Conservation (phyloP, 495 filamentous ascomycete genomes). For the Cairneyella variabilis region DNA sequence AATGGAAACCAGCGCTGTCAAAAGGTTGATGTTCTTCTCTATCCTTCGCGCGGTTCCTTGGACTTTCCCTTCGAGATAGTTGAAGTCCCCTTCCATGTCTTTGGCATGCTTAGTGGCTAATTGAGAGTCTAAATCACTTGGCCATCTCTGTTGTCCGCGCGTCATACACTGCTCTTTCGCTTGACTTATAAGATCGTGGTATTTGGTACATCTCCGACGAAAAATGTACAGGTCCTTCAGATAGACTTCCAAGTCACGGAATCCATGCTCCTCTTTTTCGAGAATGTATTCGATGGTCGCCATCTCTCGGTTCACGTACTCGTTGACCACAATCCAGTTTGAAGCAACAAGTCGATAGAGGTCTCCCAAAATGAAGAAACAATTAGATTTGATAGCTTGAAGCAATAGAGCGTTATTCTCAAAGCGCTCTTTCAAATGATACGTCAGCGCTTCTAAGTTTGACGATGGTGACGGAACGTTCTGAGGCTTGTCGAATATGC, state of each 20-base stretch:
- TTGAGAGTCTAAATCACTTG: not conserved
- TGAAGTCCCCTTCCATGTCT: conserved; percentile 8
- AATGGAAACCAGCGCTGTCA: conserved; percentile 18
- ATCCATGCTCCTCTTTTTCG: conserved; percentile 13
- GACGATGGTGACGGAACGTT: not conserved
- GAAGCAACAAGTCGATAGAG: conserved; percentile 23
- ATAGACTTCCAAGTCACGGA: conserved; percentile 11
- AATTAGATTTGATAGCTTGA: not conserved
- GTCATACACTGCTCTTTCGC: conserved; percentile 7
- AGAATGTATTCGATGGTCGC: conserved; percentile 20
- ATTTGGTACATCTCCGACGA: conserved; percentile 13
- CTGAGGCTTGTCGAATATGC: not conserved
- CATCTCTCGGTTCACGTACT: conserved; percentile 22
- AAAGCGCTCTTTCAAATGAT: conserved; percentile 1
- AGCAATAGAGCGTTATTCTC: conserved; percentile 1
- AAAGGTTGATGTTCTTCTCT: conserved; percentile 13
- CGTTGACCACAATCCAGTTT: conserved; percentile 22
- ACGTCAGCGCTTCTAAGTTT: not conserved
- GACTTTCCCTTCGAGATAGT: not conserved
- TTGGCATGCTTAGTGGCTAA: not conserved
- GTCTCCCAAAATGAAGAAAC: conserved; percentile 13
- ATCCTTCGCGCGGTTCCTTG: conserved; percentile 1
- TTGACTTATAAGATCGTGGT: conserved; percentile 17
- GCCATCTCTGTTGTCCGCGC: conserved; percentile 6
- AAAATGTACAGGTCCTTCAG: conserved; percentile 18